Base-by-base conservation (phyloP, 345 rosid species). In the Rubroshorea leprosula region DNA sequence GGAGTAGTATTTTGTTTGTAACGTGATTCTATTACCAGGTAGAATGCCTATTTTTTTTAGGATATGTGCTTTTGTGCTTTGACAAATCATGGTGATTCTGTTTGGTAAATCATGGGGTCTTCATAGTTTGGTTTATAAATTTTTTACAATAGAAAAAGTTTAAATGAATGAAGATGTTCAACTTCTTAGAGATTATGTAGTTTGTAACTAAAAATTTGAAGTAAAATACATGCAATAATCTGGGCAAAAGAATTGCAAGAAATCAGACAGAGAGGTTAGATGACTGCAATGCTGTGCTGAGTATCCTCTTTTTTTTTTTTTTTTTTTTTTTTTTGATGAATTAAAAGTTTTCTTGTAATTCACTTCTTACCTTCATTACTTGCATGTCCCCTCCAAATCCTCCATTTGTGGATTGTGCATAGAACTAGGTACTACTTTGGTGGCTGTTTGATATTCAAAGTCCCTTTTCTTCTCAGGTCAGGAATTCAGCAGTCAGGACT, bases 401-500 rank as follows among this genome's bases (percentile, higher is more conserved):
- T 27, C n/a, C n/a, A n/a, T 51, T 22, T 26, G 2, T 25, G 43
- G 14, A 41, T 3, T 46, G 44, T 46, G 26, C 19, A 25, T n/a
- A 21, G 43, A 43, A 25, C 43, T 25, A 57, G 46, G 12, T 39
- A 13, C 12, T 58, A 27, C 35, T 29, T 4, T 9, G 9, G 9
- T 29, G 9, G 35, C 35, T 4, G 35, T 29, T 29, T 4, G 9
- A 29, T 29, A 29, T 9, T 29, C 5, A 4, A 4, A 4, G 5
- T 29, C 35, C 9, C 35, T 29, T 4, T 29, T 25, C 17, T 57
- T 24, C 41, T 54, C 73, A 92, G 98, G 99, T 93, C 51, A 85
- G 99, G 70, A 93, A 93, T 76, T 92, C 99, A 47, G 94, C 99
- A 63, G 85, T 89, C 49, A 80, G 96, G 72, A 89, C 96, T 54